Percentiles rank a stretch among this genome's conserved stretches.
phyloP scores from a whole-genome alignment of 2,329 filamentous ascomycete species.

The Colletotrichum camelliae region DNA sequence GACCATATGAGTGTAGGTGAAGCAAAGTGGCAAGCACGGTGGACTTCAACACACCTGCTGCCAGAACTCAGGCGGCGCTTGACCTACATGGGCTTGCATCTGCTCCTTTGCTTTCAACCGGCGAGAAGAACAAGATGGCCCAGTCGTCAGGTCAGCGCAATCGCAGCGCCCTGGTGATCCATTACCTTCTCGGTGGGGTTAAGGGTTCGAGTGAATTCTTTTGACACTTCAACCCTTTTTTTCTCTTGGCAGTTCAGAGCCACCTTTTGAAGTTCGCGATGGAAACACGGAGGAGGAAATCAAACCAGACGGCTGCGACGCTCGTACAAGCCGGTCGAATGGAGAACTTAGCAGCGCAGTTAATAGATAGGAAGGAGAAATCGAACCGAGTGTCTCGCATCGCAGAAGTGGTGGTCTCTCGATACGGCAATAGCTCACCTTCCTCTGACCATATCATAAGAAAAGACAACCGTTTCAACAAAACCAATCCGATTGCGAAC shows the following conservation, averaged over 20 bases:
- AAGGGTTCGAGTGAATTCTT: background rate
- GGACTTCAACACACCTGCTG: background rate
- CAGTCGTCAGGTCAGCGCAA: background rate
- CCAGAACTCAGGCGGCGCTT: background rate
- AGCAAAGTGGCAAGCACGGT: background rate
- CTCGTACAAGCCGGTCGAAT: background rate
- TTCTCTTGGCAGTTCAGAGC: background rate
- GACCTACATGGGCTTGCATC: background rate
- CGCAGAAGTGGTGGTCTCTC: background rate
- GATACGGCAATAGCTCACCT: background rate
- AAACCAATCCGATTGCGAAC: background rate
- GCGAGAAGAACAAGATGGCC: background rate
- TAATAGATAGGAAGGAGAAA: background rate
- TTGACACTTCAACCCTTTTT: background rate
- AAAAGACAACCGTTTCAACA: background rate
- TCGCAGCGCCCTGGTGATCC: background rate
- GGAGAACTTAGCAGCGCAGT: rapidly evolving
- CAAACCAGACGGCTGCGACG: background rate
- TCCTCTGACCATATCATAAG: background rate
- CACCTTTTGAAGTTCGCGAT: background rate
- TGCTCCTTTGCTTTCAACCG: background rate
- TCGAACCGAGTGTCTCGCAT: background rate
- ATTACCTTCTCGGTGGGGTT: background rate
- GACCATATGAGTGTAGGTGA: background rate
- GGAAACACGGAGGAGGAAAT: background rate